Percentiles rank a stretch among this genome's conserved stretches.
Evolutionary conservation across 345 rosid species (phyloP).

Genomic region (Eucalyptus pauciflora): DNA sequence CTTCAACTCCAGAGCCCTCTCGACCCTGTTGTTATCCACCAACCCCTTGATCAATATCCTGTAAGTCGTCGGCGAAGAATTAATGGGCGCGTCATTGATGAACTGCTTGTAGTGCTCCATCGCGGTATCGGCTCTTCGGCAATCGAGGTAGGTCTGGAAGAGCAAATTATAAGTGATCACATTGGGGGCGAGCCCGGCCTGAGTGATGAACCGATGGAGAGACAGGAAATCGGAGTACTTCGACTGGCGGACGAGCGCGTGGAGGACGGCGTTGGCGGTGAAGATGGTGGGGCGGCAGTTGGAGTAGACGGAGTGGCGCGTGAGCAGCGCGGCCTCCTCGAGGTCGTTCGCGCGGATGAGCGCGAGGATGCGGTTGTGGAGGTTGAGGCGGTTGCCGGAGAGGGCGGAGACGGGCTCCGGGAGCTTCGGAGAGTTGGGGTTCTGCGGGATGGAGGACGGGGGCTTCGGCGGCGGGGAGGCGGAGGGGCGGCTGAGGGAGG

Average conservation of each 20-base stretch:
- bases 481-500: constrained; percentile 46
- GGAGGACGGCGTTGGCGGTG: constrained; percentile 77
- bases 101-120: constrained; percentile 74
- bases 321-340: constrained; percentile 82
- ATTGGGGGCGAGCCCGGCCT: constrained; percentile 75
- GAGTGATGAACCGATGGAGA: constrained; percentile 67
- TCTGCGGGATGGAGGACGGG: constrained; percentile 30
- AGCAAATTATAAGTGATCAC: constrained; percentile 65
- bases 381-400: constrained; percentile 69
- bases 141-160: constrained; percentile 76
- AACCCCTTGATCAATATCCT: constrained; percentile 70
- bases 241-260: constrained; percentile 75
- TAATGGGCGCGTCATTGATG: constrained; percentile 50
- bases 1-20: constrained; percentile 72
- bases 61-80: constrained; percentile 67
- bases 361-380: constrained; percentile 65
- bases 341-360: constrained; percentile 71
- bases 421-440: constrained; percentile 74
- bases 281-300: constrained; percentile 86
- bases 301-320: constrained; percentile 89
- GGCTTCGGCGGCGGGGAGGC: constrained; percentile 42
- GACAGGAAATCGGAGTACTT: constrained; percentile 67
- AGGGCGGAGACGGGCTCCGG: constrained; percentile 73
- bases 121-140: constrained; percentile 70
- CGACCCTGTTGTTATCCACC: constrained; percentile 68